phyloP scores from a whole-genome alignment of 192 early-diverging fungal species.

The Podila minutissima region DNA sequence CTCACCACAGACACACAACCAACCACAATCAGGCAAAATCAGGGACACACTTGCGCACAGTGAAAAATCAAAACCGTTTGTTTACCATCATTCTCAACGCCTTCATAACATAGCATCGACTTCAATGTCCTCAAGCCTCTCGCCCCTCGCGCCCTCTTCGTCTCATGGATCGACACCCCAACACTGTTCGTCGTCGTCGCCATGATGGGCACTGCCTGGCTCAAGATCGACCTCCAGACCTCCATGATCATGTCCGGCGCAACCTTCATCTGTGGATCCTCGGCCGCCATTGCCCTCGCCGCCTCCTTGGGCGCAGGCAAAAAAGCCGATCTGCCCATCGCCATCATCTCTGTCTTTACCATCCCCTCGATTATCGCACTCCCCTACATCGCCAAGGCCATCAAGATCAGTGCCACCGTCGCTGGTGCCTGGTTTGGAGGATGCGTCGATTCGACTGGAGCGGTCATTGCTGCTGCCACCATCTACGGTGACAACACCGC shows the following conservation, averaged over 20 bases:
- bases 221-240: slow-evolving; percentile 61
- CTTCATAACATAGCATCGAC: slow-evolving; percentile 44
- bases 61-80: neutral
- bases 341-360: slow-evolving; percentile 65
- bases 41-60: neutral
- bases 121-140: slow-evolving; percentile 55
- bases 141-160: slow-evolving; percentile 62
- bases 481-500: slow-evolving; percentile 58
- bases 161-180: slow-evolving; percentile 65
- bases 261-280: slow-evolving; percentile 65
- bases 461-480: slow-evolving; percentile 61
- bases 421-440: slow-evolving; percentile 66
- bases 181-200: slow-evolving; percentile 60
- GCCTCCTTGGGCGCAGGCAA: slow-evolving; percentile 53
- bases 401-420: slow-evolving; percentile 51
- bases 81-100: too few species aligned
- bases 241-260: slow-evolving; percentile 64
- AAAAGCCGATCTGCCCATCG: slow-evolving; percentile 65
- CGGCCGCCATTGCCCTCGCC: slow-evolving; percentile 58
- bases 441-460: slow-evolving; percentile 65
- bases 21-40: neutral
- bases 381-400: slow-evolving; percentile 59
- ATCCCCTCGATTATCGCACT: slow-evolving; percentile 64
- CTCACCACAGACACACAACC: neutral
- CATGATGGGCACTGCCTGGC: slow-evolving; percentile 51